A percentile compares a stretch with the other conserved stretches of the same genome.
Evolutionary conservation across 129 eudicot species (phyloP).

Genomic region (Chrysanthemum seticuspe): DNA sequence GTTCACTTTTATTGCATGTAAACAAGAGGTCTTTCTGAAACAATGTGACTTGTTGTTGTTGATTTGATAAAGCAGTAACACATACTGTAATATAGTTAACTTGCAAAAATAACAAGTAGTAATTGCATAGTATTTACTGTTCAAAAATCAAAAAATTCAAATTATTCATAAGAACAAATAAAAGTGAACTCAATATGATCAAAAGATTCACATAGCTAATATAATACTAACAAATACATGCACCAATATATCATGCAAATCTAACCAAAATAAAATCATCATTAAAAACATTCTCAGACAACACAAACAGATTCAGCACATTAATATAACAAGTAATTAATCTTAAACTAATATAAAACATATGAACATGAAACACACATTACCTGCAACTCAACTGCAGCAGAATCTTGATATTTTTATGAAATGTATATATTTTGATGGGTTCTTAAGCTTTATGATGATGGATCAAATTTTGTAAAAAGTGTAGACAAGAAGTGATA

Average conservation of each 20-base stretch:
- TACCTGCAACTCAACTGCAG: conserved; percentile 21
- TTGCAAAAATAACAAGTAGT: too few species aligned
- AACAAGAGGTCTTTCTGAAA: too few species aligned
- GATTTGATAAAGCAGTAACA: too few species aligned
- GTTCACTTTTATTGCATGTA: neutral
- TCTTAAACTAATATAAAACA: conserved; percentile 7
- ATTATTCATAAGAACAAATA: neutral
- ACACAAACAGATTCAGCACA: conserved; percentile 1
- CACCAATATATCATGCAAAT: conserved; percentile 14
- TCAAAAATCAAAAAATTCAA: too few species aligned
- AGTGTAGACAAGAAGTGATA: too few species aligned
- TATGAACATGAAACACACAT: neutral
- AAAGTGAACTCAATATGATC: neutral
- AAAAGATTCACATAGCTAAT: neutral
- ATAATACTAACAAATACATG: neutral
- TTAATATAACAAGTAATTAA: neutral
- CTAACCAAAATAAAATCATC: neutral
- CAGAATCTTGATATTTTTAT: neutral
- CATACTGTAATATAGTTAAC: too few species aligned
- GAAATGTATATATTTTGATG: neutral
- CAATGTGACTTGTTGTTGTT: too few species aligned
- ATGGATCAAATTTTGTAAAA: neutral
- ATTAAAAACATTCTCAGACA: neutral
- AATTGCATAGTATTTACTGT: too few species aligned
- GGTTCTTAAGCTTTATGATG: conserved; percentile 14